Evolutionary conservation across 768 basidiomycete genomes (phyloP), one percentile per base, ranked within the genome.

Genomic region (Pleurotus salmoneostramineus): DNA sequence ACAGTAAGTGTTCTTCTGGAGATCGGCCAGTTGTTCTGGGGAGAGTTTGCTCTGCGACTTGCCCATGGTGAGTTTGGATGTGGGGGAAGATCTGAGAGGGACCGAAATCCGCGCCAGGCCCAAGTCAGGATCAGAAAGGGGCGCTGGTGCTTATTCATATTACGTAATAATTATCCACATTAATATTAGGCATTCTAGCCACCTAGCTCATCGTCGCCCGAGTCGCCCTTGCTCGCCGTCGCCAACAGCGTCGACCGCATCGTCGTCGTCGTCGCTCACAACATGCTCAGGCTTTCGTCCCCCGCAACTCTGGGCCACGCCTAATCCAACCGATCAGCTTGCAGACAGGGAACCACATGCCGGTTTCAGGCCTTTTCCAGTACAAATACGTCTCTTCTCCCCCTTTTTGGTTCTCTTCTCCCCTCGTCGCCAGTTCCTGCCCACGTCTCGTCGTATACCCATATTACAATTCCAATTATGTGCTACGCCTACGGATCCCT

Each of bases 1-100:
- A 96, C 97, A 98, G 71, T 98, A 96, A 0, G 97, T 99, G 74
- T 94, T 91, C 83, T 95, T 95, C 77, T 98, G 96, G 51, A 99
- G 86, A 67, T 95, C 93, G 14, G 88, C 80, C 60, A 99, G 87
- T 74, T 98, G 93, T 60, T 98, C 96, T 44, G 89, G 86, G 11
- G 93, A 89, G 47, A 99, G 84, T 74, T 98, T 99, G 65, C 89
- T 91, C 74, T 98, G 95, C 35, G 93, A 90, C 78, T 98, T 98
- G 73, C 97, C 97, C 97, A 98, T 98, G 27, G 50, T 36, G 34
- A 52, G 15, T 32, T 50, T 65, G 54, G 58, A 51, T 47, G 56
- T 57, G 57, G 34, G 40, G 61, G 49, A 35, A 49, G 42, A 36
- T 45, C 37, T 37, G 46, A 40, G 35, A 52, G 44, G 40, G 2